These are phyloP conservation scores for Suillus alpinus DNA, from an alignment of 768 basidiomycete genomes.

Conservation along the genomic window DNA sequence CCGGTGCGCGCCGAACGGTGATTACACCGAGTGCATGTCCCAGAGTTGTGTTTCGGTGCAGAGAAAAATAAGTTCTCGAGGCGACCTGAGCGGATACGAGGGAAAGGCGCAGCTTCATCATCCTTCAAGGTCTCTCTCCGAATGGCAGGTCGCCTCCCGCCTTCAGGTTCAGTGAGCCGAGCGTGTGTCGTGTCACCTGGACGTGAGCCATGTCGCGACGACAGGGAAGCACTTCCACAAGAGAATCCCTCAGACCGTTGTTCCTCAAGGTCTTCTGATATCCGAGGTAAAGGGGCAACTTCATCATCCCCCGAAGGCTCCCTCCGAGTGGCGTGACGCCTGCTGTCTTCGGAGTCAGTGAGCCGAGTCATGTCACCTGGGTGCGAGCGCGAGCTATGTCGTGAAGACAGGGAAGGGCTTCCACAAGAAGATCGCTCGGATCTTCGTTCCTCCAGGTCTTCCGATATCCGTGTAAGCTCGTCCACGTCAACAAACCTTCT, in stretches of 20 bases:
- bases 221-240: background rate
- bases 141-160: background rate
- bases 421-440: constrained; percentile 41
- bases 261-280: constrained; percentile 65
- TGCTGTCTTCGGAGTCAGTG: background rate
- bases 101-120: constrained; percentile 62
- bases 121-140: background rate
- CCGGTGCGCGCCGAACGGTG: constrained; percentile 18
- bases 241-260: constrained; percentile 50
- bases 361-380: constrained; percentile 2
- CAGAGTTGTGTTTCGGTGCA: constrained; percentile 69
- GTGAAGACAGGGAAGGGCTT: constrained; percentile 20
- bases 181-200: background rate
- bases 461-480: constrained; percentile 61
- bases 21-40: constrained; percentile 67
- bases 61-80: constrained; percentile 82
- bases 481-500: constrained; percentile 50
- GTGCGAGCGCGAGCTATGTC: constrained; percentile 2
- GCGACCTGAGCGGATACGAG: constrained; percentile 74
- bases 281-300: constrained; percentile 29
- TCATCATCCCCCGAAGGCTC: background rate
- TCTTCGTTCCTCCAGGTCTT: constrained; percentile 65
- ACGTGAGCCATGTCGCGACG: background rate
- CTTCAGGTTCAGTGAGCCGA: background rate
- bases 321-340: background rate